These are phyloP conservation scores for Xylaria sp. DNA, from an alignment of 2,329 filamentous ascomycete genomes.

Conservation along the genomic window DNA sequence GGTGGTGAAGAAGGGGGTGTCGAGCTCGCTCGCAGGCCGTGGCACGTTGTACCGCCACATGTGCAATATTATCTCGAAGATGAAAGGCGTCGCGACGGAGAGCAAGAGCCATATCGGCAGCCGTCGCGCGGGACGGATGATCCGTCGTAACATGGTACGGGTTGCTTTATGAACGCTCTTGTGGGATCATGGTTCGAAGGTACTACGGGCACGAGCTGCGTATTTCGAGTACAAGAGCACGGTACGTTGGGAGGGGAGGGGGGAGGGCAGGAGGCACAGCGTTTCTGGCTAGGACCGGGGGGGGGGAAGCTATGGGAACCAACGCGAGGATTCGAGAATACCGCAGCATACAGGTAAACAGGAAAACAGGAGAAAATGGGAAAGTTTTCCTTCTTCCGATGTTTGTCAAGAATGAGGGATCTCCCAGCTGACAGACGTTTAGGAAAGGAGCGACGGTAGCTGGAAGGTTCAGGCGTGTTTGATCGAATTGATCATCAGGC, in stretches of 20 bases:
- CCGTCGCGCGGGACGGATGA: constrained; percentile 38
- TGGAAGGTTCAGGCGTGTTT: constrained; percentile 10
- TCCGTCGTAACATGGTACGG: constrained; percentile 34
- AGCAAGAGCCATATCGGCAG: constrained; percentile 37
- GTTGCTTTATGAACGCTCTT: constrained; percentile 18
- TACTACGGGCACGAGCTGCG: constrained; percentile 1
- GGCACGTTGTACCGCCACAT: constrained; percentile 39
- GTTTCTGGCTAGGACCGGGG: not conserved
- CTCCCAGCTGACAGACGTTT: constrained; percentile 4
- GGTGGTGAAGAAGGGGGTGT: constrained; percentile 43
- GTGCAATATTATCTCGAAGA: constrained; percentile 42
- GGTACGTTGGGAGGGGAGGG: not conserved
- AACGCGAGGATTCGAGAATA: not conserved
- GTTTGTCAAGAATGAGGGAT: not conserved
- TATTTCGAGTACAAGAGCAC: constrained; percentile 5
- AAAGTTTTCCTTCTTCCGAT: not conserved
- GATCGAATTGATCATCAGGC: constrained; percentile 13
- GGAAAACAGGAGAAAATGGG: not conserved
- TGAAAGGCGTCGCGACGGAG: constrained; percentile 34
- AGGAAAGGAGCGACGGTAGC: constrained; percentile 5
- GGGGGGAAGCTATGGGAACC: not conserved
- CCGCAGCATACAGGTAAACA: not conserved
- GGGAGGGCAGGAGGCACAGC: not conserved
- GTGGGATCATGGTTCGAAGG: constrained; percentile 25
- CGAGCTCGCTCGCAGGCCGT: constrained; percentile 41